Evolutionary conservation across 768 basidiomycete genomes (phyloP).

Genomic region (Amanita pallidorosea): DNA sequence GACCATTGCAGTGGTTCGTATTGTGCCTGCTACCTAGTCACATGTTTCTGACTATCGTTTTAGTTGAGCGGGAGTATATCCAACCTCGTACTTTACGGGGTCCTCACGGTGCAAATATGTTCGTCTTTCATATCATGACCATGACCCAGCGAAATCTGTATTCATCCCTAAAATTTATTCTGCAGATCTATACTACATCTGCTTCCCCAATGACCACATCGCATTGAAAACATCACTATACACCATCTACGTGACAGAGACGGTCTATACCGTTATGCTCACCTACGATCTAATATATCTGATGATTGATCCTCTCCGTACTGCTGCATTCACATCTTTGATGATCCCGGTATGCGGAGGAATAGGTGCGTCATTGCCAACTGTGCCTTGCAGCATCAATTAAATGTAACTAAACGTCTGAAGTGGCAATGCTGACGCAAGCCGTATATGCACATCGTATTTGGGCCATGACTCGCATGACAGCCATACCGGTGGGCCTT

Average conservation of each 20-base stretch:
- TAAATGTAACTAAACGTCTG: neutral
- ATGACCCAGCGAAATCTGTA: neutral
- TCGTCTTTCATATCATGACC: neutral
- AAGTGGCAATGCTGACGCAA: constrained; percentile 22
- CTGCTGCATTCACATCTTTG: constrained; percentile 5
- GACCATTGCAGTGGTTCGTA: no score
- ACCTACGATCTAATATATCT: constrained; percentile 12
- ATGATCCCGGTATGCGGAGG: constrained; percentile 14
- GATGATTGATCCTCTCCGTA: neutral
- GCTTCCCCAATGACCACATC: constrained; percentile 17
- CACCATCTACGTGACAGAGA: constrained; percentile 17
- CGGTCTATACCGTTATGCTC: constrained; percentile 16
- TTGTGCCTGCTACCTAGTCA: no score
- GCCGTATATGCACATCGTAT: constrained; percentile 24
- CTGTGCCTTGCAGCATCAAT: neutral
- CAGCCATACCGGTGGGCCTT: constrained; percentile 5
- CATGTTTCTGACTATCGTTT: neutral
- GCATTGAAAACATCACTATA: constrained; percentile 17
- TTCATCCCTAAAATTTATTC: neutral
- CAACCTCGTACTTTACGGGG: neutral
- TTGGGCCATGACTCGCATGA: constrained; percentile 15
- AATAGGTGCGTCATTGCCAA: constrained; percentile 12
- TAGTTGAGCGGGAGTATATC: neutral
- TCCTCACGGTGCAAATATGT: constrained; percentile 4
- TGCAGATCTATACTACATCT: constrained; percentile 21